These are phyloP conservation scores for Digitaria exilis DNA, from an alignment of 202 grass and related monocot species.

Conservation along the genomic window DNA sequence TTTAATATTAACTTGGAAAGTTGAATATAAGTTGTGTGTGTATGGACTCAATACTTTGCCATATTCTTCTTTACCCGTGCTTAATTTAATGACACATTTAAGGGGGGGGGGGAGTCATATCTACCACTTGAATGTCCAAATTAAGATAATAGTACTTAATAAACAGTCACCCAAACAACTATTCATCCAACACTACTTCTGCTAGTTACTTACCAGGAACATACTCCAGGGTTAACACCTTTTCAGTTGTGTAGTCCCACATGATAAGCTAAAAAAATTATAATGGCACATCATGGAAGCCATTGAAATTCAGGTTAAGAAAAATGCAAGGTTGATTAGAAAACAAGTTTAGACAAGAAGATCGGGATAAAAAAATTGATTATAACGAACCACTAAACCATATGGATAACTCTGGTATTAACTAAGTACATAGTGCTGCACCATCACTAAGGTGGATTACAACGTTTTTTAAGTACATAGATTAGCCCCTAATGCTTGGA, in stretches of 20 bases:
- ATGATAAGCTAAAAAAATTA: constrained; percentile 77
- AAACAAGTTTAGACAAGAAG: too few species aligned
- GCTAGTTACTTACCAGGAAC: constrained; percentile 63
- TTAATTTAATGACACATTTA: too few species aligned
- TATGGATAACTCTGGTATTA: neutral
- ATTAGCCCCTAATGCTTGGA: neutral
- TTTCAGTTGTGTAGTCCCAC: constrained; percentile 91
- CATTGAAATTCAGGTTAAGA: constrained; percentile 8
- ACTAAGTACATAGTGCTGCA: constrained; percentile 10
- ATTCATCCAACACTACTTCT: neutral
- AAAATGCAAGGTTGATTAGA: neutral
- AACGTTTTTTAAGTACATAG: neutral
- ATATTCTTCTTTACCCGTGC: too few species aligned
- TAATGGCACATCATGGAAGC: constrained; percentile 35
- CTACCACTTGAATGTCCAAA: neutral
- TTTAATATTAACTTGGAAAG: neutral
- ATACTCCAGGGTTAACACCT: constrained; percentile 94
- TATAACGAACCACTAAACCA: constrained; percentile 2
- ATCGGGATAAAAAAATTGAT: neutral
- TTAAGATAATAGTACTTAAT: neutral
- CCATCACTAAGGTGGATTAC: constrained; percentile 17
- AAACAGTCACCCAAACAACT: constrained; percentile 11
- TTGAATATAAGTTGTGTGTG: neutral
- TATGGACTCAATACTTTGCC: neutral
- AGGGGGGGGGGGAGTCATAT: neutral